Evolutionary conservation across 768 basidiomycete genomes (phyloP).

Genomic region (Tulasnella sp.): DNA sequence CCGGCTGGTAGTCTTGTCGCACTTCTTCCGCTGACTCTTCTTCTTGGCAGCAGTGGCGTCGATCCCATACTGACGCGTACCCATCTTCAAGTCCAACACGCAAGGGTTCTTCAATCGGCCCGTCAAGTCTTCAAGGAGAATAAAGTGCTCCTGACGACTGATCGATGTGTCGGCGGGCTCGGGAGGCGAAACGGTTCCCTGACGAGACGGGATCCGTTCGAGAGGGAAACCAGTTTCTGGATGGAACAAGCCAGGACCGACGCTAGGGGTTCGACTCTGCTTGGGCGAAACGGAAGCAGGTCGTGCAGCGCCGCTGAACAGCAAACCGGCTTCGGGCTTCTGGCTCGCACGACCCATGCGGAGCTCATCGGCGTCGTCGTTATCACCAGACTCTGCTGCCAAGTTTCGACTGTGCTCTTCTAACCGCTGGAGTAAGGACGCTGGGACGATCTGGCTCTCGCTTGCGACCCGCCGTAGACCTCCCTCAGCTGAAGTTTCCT

Average conservation of each 20-base stretch:
- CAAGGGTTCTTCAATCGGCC: constrained; percentile 87
- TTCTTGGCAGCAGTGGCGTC: constrained; percentile 90
- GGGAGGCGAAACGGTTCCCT: constrained; percentile 21
- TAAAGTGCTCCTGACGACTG: constrained; percentile 93
- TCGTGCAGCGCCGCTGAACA: neutral
- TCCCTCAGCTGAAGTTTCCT: neutral
- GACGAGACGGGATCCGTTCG: constrained; percentile 34
- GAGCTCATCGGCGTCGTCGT: neutral
- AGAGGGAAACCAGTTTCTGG: constrained; percentile 5
- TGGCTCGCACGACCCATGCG: neutral
- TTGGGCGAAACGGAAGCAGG: neutral
- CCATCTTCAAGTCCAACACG: constrained; percentile 98
- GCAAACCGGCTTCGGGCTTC: neutral
- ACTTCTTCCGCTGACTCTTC: constrained; percentile 98
- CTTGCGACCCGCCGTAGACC: constrained; percentile 63
- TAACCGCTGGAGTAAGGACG: constrained; percentile 29
- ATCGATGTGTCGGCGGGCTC: constrained; percentile 44
- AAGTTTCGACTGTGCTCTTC: constrained; percentile 32
- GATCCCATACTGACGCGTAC: constrained; percentile 97
- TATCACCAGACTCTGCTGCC: constrained; percentile 34
- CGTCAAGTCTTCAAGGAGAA: constrained; percentile 98
- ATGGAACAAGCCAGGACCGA: neutral
- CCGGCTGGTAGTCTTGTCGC: constrained; percentile 90
- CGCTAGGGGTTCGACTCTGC: constrained; percentile 6
- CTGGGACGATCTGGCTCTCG: constrained; percentile 45